Conservation (phyloP, 805 yeast genomes). For the Lachancea thermotolerans region DNA sequence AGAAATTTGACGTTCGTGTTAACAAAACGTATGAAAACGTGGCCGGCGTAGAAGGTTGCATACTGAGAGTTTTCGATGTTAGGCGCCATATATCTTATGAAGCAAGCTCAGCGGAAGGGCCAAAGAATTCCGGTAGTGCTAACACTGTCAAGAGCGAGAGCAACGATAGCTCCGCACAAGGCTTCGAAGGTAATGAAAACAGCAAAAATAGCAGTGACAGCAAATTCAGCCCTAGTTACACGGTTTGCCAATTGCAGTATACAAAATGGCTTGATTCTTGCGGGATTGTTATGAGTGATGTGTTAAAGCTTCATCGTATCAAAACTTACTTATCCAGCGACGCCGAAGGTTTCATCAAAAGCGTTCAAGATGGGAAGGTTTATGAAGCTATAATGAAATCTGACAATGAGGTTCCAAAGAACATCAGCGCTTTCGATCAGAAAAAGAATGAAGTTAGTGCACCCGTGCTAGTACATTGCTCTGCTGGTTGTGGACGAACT, state of each 20-base stretch:
- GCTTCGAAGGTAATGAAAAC: neutral
- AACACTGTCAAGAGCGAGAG: neutral
- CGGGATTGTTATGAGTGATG: slow-evolving; percentile 39
- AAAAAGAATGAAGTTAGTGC: slow-evolving; percentile 13
- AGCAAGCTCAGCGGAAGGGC: neutral
- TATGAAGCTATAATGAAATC: slow-evolving; percentile 7
- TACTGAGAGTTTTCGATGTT: slow-evolving; percentile 29
- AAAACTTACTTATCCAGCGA: slow-evolving; percentile 26
- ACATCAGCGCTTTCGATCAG: slow-evolving; percentile 3
- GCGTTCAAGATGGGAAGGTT: slow-evolving; percentile 10
- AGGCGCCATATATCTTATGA: slow-evolving; percentile 7
- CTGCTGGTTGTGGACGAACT: slow-evolving; percentile 96
- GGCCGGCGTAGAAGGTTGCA: slow-evolving; percentile 28
- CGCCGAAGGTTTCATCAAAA: slow-evolving; percentile 12
- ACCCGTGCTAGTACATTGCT: slow-evolving; percentile 77
- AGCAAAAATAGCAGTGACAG: slow-evolving; percentile 2
- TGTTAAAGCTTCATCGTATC: slow-evolving; percentile 27
- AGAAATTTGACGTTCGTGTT: slow-evolving; percentile 31
- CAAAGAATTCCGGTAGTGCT: neutral
- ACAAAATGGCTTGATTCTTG: slow-evolving; percentile 83
- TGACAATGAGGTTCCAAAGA: neutral
- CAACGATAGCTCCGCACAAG: neutral
- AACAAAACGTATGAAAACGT: slow-evolving; percentile 26
- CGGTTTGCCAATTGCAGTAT: slow-evolving; percentile 65
- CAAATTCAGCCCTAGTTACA: slow-evolving; percentile 28